Percentiles rank a stretch among this genome's conserved stretches.
phyloP scores from a whole-genome alignment of 495 filamentous ascomycete species.

The Clavariopsis aquatica region DNA sequence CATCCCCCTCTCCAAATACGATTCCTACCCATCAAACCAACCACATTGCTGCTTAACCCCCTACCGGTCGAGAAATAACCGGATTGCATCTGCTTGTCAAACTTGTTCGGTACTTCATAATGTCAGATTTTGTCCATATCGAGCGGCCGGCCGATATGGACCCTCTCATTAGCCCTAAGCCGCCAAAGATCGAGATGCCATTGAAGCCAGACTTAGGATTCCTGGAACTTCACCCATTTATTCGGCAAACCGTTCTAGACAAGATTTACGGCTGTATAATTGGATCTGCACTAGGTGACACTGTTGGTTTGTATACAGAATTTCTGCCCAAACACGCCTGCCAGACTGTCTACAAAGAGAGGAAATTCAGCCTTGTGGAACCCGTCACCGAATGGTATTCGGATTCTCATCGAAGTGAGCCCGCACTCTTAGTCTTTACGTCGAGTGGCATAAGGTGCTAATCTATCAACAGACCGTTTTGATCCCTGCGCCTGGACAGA shows the following conservation, averaged over 20 bases:
- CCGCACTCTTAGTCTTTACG: neutral
- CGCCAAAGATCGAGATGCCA: neutral
- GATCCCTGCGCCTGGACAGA: constrained; percentile 52
- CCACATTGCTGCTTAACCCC: no score
- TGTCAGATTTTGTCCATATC: constrained; percentile 33
- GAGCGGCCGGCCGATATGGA: constrained; percentile 8
- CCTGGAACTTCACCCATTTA: constrained; percentile 40
- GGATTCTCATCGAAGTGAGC: constrained; percentile 46
- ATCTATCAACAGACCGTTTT: constrained; percentile 38
- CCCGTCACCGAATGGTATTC: constrained; percentile 43
- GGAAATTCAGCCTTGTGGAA: constrained; percentile 45
- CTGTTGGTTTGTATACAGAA: constrained; percentile 55
- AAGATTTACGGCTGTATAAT: constrained; percentile 48
- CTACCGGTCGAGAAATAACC: no score
- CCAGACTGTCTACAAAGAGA: constrained; percentile 40
- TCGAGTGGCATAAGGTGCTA: neutral
- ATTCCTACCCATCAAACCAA: no score
- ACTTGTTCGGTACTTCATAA: neutral
- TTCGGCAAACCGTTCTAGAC: constrained; percentile 36
- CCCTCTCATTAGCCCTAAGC: neutral
- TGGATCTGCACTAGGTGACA: constrained; percentile 53
- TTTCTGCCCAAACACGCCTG: constrained; percentile 44
- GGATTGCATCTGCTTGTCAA: neutral
- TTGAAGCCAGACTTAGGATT: constrained; percentile 9
- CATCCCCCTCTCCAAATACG: neutral